Base-by-base conservation (phyloP, 441 rosid genomes). In the Gossypium gossypioides region DNA sequence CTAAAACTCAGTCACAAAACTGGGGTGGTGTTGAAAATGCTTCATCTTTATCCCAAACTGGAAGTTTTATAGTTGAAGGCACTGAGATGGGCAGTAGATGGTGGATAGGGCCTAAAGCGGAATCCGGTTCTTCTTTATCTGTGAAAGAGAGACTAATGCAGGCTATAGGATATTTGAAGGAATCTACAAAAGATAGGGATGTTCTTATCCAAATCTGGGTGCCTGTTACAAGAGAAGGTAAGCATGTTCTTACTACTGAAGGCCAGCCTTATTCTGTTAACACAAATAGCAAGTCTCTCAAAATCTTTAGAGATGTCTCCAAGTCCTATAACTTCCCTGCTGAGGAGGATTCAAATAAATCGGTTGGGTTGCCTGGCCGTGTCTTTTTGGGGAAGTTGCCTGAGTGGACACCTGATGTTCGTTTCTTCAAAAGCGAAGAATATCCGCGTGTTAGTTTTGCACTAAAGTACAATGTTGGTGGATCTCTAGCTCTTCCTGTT, bases 371-470 rank as follows among this genome's bases (percentile, higher is more conserved):
- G 80, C 97, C 92, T 0, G 94, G 94, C 74, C 86, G 96, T 48
- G 97, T 90, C 42, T 92, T 76, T 83, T 68, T 85, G 72, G 82
- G 74, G 71, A 86, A 85, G 78, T 76, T 90, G 72, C 96, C 97
- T 10, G 97, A 92, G 76, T 90, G 92, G 92, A 92, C 94, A 16
- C 96, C 94, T 72, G 96, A 92, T 85, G 97, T 90, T 72, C 88
- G 91, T 46, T 87, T 83, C 83, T 92, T 92, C 73, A 77, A 79
- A 74, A 80, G 80, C 3, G 86, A 87, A 56, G 96, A 92, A 60
- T 92, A 89, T 78, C 94, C 90, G 0, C 87, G 91, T 2, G 83
- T 84, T 70, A 48, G 44, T 74, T 76, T 75, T 74, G 96, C 96
- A 4, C 81, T 69, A 7, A 72, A 82, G 81, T 90, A 77, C 69